Percentiles rank a stretch among this genome's conserved stretches.
These are phyloP conservation scores for Pseudoperonospora humuli DNA, from an alignment of 352 stramenopile species.

Conservation along the genomic window DNA sequence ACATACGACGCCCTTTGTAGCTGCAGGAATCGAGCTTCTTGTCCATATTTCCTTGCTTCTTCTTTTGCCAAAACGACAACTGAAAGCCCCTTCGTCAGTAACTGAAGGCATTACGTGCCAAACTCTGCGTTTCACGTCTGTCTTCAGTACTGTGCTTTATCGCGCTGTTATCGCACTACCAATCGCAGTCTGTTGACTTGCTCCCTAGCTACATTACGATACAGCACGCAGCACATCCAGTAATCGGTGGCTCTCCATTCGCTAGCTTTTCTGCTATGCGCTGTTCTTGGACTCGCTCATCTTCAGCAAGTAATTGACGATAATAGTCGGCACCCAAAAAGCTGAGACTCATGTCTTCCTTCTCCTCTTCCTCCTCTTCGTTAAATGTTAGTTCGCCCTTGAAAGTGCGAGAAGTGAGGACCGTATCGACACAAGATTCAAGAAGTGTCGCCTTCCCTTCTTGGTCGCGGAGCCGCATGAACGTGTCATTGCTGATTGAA, in stretches of 20 bases:
- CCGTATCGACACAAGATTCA: slow-evolving; percentile 8
- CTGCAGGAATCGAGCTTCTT: no score
- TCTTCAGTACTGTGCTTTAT: no score
- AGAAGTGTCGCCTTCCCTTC: slow-evolving; percentile 26
- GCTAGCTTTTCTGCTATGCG: slow-evolving; percentile 20
- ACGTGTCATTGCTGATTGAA: slow-evolving; percentile 67
- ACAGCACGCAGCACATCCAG: slow-evolving; percentile 52
- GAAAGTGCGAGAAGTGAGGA: slow-evolving; percentile 27
- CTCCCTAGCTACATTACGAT: slow-evolving; percentile 27
- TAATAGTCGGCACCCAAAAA: slow-evolving; percentile 42
- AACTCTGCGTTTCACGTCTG: no score
- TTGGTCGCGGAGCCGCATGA: slow-evolving; percentile 41
- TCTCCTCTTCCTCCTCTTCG: slow-evolving; percentile 28
- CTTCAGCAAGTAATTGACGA: slow-evolving; percentile 31
- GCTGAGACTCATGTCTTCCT: slow-evolving; percentile 24
- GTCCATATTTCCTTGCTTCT: no score
- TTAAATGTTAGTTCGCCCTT: slow-evolving; percentile 55
- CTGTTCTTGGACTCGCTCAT: slow-evolving; percentile 28
- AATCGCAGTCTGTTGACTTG: neutral
- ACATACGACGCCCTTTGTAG: no score
- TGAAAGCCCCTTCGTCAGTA: no score
- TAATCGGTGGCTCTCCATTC: slow-evolving; percentile 21
- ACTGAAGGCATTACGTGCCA: no score
- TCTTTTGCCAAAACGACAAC: no score
- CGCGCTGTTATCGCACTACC: no score